phyloP scores from a whole-genome alignment of 345 rosid species.

The Eucalyptus pauciflora region DNA sequence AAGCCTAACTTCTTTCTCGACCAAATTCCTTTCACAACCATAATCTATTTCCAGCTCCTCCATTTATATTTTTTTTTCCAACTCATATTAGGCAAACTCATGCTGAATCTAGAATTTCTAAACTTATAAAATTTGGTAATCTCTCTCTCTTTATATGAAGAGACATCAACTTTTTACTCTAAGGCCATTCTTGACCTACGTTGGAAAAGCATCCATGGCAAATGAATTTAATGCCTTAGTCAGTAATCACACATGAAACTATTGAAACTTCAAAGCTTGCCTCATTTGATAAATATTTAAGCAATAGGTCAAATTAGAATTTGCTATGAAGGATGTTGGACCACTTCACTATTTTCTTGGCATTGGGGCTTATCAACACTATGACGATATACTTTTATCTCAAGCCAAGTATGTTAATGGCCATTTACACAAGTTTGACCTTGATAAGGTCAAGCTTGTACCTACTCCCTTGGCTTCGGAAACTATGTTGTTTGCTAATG shows the following conservation, averaged over 20 bases:
- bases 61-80: neutral
- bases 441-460: too few relatives aligned
- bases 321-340: neutral
- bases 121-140: too few relatives aligned
- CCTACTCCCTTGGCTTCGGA: too few relatives aligned
- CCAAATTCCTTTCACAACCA: neutral
- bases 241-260: neutral
- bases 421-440: too few relatives aligned
- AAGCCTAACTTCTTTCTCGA: neutral
- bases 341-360: neutral
- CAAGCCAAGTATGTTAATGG: neutral
- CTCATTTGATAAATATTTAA: neutral
- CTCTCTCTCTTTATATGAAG: neutral
- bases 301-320: neutral
- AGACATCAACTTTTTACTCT: neutral
- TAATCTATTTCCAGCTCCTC: neutral
- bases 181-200: neutral
- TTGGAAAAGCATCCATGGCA: neutral
- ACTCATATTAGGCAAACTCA: too few relatives aligned
- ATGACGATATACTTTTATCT: neutral
- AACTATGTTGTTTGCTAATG: too few relatives aligned
- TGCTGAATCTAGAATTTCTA: neutral
- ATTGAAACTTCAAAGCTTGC: neutral
- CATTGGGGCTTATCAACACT: neutral
- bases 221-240: neutral